Evolutionary conservation across 352 stramenopile genomes (phyloP).

Genomic region (Phytophthora gonapodyides): DNA sequence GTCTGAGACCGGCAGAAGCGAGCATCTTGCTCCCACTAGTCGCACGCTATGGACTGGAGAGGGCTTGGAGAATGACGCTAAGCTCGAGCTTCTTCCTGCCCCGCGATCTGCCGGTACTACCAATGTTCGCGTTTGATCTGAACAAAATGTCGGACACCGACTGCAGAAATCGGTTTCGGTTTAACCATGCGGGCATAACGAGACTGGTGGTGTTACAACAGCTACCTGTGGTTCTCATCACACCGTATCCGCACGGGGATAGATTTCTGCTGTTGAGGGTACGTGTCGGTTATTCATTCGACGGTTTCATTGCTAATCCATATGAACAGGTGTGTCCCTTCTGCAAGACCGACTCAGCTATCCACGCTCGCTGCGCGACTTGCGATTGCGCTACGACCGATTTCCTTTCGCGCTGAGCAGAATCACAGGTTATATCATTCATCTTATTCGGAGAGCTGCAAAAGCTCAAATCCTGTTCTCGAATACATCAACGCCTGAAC

Average conservation of each 20-base stretch:
- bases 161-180: conserved; percentile 5
- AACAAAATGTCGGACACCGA: conserved; percentile 11
- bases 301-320: neutral
- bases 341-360: neutral
- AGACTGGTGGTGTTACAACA: neutral
- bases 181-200: conserved; percentile 6
- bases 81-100: conserved; percentile 2
- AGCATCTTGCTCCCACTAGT: no score
- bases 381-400: conserved; percentile 2
- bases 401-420: neutral
- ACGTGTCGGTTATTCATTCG: neutral
- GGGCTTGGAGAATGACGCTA: conserved; percentile 6
- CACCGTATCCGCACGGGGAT: neutral
- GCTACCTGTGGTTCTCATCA: conserved; percentile 2
- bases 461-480: no score
- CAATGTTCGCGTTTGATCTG: conserved; percentile 7
- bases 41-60: neutral
- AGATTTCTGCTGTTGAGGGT: conserved; percentile 2
- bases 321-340: conserved; percentile 1
- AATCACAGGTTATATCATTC: conserved; percentile 5
- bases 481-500: no score
- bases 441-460: no score
- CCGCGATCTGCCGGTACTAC: conserved; percentile 3
- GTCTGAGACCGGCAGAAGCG: no score
- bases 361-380: neutral